phyloP scores from a whole-genome alignment of 495 filamentous ascomycete genomes.

The Penicillium antarcticum region DNA sequence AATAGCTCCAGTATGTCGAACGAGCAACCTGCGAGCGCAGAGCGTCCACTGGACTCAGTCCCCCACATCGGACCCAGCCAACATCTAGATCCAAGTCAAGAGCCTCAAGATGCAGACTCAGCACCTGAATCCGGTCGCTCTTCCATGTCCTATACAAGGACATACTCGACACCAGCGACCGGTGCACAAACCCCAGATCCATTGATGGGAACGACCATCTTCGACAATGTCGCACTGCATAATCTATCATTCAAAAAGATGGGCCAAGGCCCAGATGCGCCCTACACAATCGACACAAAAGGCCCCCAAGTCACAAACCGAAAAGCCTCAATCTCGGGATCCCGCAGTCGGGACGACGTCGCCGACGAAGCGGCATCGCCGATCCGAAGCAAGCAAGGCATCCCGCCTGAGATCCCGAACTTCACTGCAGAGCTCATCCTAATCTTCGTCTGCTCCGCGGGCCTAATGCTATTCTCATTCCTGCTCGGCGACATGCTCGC shows the following conservation, averaged over 20 bases:
- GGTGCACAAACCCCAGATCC: constrained; percentile 24
- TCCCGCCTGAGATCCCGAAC: constrained; percentile 18
- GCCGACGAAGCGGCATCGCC: constrained; percentile 16
- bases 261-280: constrained; percentile 7
- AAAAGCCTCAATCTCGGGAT: constrained; percentile 12
- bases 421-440: constrained; percentile 35
- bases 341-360: constrained; percentile 11
- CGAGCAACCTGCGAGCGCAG: constrained; percentile 8
- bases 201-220: constrained; percentile 10
- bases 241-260: constrained; percentile 14
- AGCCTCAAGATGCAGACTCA: constrained; percentile 5
- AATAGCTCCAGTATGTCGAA: constrained; percentile 7
- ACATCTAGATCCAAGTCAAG: neutral
- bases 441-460: constrained; percentile 41
- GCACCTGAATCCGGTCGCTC: constrained; percentile 16
- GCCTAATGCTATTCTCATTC: constrained; percentile 42
- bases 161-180: constrained; percentile 21
- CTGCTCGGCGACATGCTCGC: constrained; percentile 40
- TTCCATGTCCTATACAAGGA: constrained; percentile 17
- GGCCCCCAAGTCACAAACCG: constrained; percentile 16
- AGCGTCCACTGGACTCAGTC: neutral
- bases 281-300: constrained; percentile 11
- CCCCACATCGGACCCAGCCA: neutral
- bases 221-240: constrained; percentile 16
- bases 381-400: constrained; percentile 17